Conservation (phyloP, 208 protist species). For the Lotmaria passim region DNA sequence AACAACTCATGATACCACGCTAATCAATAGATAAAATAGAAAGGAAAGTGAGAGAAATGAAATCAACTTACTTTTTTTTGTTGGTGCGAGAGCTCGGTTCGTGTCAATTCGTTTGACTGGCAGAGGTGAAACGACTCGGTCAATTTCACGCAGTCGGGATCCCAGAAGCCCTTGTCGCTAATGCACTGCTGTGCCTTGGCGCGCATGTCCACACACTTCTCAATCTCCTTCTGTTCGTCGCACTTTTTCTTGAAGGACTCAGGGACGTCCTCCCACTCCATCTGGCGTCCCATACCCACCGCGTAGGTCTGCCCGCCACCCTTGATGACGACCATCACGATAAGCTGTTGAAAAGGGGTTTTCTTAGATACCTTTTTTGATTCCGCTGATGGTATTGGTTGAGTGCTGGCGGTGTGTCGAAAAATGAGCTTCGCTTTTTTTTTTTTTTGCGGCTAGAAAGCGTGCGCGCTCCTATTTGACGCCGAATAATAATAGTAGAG, state of each 20-base stretch:
- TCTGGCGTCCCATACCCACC: constrained; percentile 73
- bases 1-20: no score
- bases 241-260: constrained; percentile 72
- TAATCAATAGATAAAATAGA: no score
- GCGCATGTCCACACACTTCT: constrained; percentile 66
- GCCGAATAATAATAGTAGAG: no score
- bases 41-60: not conserved
- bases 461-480: no score
- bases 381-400: no score
- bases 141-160: constrained; percentile 48
- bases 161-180: constrained; percentile 77
- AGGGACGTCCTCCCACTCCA: constrained; percentile 83
- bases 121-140: constrained; percentile 82
- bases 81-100: constrained; percentile 40
- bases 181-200: constrained; percentile 77
- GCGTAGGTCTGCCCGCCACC: constrained; percentile 77
- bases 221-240: constrained; percentile 68
- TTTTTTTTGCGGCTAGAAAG: no score
- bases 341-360: no score
- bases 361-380: not conserved
- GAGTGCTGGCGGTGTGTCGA: no score
- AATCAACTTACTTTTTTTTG: constrained; percentile 3
- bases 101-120: constrained; percentile 68
- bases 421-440: no score
- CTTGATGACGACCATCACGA: constrained; percentile 75